Base-by-base conservation (phyloP, 108 stramenopile genomes). In the Tribonema minus region DNA sequence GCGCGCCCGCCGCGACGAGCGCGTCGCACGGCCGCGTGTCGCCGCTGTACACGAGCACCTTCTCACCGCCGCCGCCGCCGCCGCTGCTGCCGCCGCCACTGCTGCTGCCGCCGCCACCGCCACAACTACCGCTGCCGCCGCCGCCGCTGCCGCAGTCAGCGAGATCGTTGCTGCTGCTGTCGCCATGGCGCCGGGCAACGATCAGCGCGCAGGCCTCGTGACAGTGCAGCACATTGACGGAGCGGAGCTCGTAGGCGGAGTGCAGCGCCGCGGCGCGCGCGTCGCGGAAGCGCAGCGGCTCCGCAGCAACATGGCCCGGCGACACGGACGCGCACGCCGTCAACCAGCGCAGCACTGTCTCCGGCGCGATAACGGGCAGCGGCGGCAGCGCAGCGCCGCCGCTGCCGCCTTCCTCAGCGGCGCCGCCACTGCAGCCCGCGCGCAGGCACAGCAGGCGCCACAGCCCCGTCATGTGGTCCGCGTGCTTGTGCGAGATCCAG, bases 401-500 rank as follows among this genome's bases (percentile, higher is more conserved):
- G 37, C 25, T 6, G 54, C 37, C 60, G 31, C 68, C 67, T 35
- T 3, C 31, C 3, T 26, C 65, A 0, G 31, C 5, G 20, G n/a
- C 26, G 40, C 30, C 0, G 60, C 74, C 32, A 58, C 5, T 15
- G 67, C 46, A 31, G 77, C 73, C 35, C 25, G 6, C 7, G 29
- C 33, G 30, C 35, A 35, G 35, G 20, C 25, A 15, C 35, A 98
- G 81, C 25, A 98, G 76, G 7, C 90, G 83, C 35, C 94, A 82
- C 38, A 98, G 72, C 26, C 98, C 98, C 60, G 96, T 87, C 80
- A 95, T 94, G 73, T 98, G 98, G 77, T 98, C 98, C 1, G 98
- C 98, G 81, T 98, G 98, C 32, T 91, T 92, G 81, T 98, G 98
- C 33, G 93, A 93, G 29, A 98, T 93, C 94, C 95, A 97, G 23